Evolutionary conservation across 192 early-diverging fungal genomes (phyloP).

Genomic region (Rhizoclosmatium globosum): DNA sequence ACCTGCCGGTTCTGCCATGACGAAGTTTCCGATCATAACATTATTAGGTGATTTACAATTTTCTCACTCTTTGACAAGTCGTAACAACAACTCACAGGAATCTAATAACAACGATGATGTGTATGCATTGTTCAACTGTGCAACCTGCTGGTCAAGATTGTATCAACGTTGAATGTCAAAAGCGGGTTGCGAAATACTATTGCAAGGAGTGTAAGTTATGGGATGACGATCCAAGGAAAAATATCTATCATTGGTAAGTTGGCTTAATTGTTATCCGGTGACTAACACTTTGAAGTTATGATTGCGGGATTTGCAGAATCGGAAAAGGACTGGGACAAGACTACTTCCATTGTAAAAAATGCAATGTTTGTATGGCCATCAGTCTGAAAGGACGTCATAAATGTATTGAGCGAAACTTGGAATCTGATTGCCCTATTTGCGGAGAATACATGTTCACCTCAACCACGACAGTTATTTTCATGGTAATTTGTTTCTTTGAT

Average conservation of each 20-base stretch:
- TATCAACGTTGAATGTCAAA: conserved; percentile 65
- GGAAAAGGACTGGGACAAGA: conserved; percentile 83
- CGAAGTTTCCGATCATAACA: conserved; percentile 69
- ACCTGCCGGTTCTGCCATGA: conserved; percentile 86
- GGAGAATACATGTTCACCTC: conserved; percentile 95
- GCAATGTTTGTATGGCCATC: conserved; percentile 91
- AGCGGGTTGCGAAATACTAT: conserved; percentile 80
- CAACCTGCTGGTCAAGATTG: conserved; percentile 87
- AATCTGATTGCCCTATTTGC: conserved; percentile 96
- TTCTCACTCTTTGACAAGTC: not conserved
- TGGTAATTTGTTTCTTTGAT: conserved; percentile 60
- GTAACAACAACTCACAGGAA: conserved; percentile 47
- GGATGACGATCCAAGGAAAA: conserved; percentile 84
- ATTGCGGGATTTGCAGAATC: conserved; percentile 92
- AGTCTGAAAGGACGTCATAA: conserved; percentile 78
- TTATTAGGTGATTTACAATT: conserved; percentile 64
- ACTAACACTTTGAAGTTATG: conserved; percentile 49
- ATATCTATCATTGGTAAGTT: conserved; percentile 87
- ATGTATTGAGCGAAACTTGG: conserved; percentile 92
- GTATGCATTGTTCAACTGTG: conserved; percentile 87
- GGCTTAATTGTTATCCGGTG: not conserved
- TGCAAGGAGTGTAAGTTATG: conserved; percentile 92
- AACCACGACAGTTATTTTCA: conserved; percentile 80
- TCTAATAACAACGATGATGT: conserved; percentile 84
- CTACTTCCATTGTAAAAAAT: conserved; percentile 93